Base-by-base conservation (phyloP, 208 protist genomes). In the Crithidia sp. region DNA sequence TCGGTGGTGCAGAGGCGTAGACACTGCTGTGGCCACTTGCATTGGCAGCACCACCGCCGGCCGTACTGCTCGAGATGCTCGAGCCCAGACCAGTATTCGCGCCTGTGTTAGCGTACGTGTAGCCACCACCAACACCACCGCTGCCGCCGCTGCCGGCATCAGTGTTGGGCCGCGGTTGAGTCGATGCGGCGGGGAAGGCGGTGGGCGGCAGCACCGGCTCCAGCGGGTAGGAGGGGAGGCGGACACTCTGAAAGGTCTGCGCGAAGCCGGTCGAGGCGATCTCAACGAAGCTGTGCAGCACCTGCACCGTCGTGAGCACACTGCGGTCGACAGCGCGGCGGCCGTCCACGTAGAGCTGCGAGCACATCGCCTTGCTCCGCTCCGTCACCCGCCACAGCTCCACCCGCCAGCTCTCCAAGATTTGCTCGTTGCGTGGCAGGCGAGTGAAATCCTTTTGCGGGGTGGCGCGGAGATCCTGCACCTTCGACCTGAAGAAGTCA, bases 401-500 rank as follows among this genome's bases (percentile, higher is more conserved):
- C 41, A 90, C 87, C 8, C 88, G 84, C 87, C 87, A 93, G 62
- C 81, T 87, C 55, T 96, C 82, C 41, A 96, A 62, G 6, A 79
- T 87, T 52, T 87, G 83, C 67, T 93, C 88, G 72, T 96, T 96
- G 55, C 91, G 86, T 37, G 81, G 84, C 50, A 96, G 79, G 6
- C 91, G 91, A 1, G 83, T 81, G 58, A 74, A 77, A 75, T 96
- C 91, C 50, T 84, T 85, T 19, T 84, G 85, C 14, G 85, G 78
- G 8, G 57, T 69, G 7, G 65, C 19, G 40, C 86, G 85, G 52
- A 96, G 79, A 5, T 85, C 54, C 17, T 90, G 55, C 45, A 96
- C 89, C 66, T 96, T 96, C 14, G 72, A 14, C 45, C 83, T 85
- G 74, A 94, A 93, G 71, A 93, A 96, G 72, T 94, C 87, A 67